Evolutionary conservation across 2,329 filamentous ascomycete species (phyloP).

Genomic region (Fusarium beomiforme): DNA sequence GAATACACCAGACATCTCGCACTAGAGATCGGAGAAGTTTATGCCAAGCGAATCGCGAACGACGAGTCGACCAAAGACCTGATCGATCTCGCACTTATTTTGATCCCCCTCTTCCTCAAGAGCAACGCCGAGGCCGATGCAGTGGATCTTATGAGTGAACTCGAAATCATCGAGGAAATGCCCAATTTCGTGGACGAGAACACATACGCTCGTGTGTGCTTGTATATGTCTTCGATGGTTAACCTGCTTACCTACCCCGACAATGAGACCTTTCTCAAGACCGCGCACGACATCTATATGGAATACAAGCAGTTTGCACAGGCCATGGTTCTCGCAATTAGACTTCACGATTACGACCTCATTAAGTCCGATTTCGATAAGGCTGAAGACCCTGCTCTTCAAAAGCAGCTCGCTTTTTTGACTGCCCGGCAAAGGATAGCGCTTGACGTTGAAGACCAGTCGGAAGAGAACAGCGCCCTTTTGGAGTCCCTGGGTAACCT

Average conservation of each 20-base stretch:
- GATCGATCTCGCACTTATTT: constrained; percentile 81
- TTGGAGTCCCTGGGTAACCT: constrained; percentile 88
- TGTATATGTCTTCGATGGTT: constrained; percentile 99
- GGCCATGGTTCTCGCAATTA: constrained; percentile 93
- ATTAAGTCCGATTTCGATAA: constrained; percentile 85
- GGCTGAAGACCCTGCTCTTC: constrained; percentile 81
- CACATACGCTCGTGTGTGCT: constrained; percentile 90
- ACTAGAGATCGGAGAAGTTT: constrained; percentile 94
- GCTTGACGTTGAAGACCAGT: constrained; percentile 73
- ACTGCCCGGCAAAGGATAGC: constrained; percentile 91
- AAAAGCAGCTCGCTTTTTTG: constrained; percentile 94
- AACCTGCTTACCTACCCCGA: constrained; percentile 97
- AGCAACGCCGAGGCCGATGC: constrained; percentile 98
- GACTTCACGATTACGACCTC: constrained; percentile 85
- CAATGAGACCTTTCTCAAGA: constrained; percentile 93
- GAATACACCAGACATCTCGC: constrained; percentile 97
- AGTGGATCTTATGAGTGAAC: constrained; percentile 94
- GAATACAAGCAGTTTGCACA: constrained; percentile 93
- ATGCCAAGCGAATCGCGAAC: constrained; percentile 84
- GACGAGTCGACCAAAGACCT: constrained; percentile 88
- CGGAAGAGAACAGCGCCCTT: constrained; percentile 77
- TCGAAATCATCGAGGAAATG: constrained; percentile 96
- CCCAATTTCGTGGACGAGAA: constrained; percentile 91
- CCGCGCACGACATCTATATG: constrained; percentile 93
- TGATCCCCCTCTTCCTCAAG: constrained; percentile 94